phyloP scores from a whole-genome alignment of 2,329 filamentous ascomycete species.

The Alternaria ventricosa region DNA sequence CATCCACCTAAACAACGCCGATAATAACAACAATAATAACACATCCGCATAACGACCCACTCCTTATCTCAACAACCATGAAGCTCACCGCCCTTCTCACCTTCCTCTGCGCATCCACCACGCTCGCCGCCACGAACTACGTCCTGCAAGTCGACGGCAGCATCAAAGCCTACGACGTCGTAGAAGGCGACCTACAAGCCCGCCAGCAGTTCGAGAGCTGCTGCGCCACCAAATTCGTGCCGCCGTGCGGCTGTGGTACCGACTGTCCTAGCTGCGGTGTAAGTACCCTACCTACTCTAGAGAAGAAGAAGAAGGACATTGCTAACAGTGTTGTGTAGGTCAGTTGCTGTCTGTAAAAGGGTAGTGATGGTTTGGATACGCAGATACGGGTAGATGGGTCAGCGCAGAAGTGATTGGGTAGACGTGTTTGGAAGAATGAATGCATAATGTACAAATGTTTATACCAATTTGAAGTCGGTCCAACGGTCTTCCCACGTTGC shows the following conservation, averaged over 20 bases:
- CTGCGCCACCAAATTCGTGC: not conserved
- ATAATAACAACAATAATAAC: not conserved
- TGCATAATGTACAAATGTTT: too few species aligned
- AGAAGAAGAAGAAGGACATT: not conserved
- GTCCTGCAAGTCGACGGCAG: not conserved
- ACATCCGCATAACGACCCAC: not conserved
- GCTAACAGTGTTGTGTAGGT: not conserved
- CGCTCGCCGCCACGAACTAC: not conserved
- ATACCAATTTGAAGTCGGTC: not conserved
- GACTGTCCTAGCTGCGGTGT: not conserved
- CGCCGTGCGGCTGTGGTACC: not conserved
- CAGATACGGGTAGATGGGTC: too few species aligned
- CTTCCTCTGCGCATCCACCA: not conserved
- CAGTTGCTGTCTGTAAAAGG: too few species aligned
- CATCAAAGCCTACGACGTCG: not conserved
- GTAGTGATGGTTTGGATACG: too few species aligned
- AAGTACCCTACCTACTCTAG: not conserved
- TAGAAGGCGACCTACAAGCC: not conserved
- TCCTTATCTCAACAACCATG: not conserved
- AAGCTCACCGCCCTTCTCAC: not conserved
- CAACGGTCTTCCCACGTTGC: not conserved
- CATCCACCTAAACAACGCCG: too few species aligned
- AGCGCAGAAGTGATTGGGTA: too few species aligned
- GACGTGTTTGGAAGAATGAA: too few species aligned
- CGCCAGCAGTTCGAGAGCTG: not conserved